Conservation (phyloP, 208 protist genomes). For the Leishmania arabica region DNA sequence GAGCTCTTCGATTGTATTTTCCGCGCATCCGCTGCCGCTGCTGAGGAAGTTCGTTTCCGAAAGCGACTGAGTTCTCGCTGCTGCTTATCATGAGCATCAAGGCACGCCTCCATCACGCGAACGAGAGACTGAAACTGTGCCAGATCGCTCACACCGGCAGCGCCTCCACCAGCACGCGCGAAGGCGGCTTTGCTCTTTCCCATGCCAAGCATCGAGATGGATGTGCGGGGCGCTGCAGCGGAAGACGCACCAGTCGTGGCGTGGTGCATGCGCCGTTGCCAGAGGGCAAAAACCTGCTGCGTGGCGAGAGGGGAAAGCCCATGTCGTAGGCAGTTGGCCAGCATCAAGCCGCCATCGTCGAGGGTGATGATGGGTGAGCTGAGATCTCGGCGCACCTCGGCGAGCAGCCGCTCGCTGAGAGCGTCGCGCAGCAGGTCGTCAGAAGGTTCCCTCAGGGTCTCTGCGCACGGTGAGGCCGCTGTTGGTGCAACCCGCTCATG, state of each 20-base stretch:
- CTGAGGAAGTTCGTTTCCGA: background rate
- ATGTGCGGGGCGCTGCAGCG: background rate
- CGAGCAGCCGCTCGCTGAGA: constrained; percentile 26
- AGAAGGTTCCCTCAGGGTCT: background rate
- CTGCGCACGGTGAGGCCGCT: background rate
- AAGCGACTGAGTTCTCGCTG: background rate
- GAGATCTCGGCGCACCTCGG: constrained; percentile 25
- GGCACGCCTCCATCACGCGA: constrained; percentile 68
- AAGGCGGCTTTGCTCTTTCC: background rate
- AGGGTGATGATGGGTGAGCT: constrained; percentile 23
- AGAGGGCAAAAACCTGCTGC: constrained; percentile 26
- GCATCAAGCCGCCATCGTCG: constrained; percentile 59
- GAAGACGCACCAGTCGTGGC: background rate
- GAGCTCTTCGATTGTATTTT: background rate
- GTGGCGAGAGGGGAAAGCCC: constrained; percentile 35
- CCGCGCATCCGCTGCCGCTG: background rate
- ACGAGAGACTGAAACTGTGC: constrained; percentile 45
- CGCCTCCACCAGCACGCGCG: constrained; percentile 5
- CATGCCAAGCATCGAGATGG: constrained; percentile 16
- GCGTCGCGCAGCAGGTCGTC: constrained; percentile 14
- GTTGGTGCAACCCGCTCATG: background rate
- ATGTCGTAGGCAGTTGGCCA: constrained; percentile 72
- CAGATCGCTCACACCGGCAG: constrained; percentile 10
- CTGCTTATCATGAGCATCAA: constrained; percentile 34
- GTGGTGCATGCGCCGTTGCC: constrained; percentile 19